Evolutionary conservation across 2,329 filamentous ascomycete genomes (phyloP).

Genomic region (Huntiella moniliformis): DNA sequence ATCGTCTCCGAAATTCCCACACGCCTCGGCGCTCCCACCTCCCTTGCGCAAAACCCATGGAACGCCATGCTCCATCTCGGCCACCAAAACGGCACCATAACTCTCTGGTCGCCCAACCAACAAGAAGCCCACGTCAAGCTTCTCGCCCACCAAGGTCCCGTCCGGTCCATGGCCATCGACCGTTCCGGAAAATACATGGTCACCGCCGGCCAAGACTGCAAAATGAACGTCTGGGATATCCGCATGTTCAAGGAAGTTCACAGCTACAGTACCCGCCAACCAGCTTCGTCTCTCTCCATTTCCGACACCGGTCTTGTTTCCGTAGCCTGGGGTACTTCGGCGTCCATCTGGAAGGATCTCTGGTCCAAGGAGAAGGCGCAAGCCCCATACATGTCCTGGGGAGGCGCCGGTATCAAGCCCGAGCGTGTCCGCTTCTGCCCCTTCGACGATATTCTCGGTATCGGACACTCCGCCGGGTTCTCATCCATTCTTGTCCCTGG

Average conservation of each 20-base stretch:
- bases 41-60: conserved; percentile 72
- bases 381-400: conserved; percentile 85
- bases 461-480: conserved; percentile 72
- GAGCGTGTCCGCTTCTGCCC: conserved; percentile 83
- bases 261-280: conserved; percentile 67
- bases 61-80: conserved; percentile 87
- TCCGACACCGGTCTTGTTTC: conserved; percentile 78
- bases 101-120: conserved; percentile 87
- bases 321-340: conserved; percentile 77
- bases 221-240: conserved; percentile 92
- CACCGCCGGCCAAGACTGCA: conserved; percentile 70
- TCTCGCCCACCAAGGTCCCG: conserved; percentile 73
- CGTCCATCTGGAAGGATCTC: conserved; percentile 78
- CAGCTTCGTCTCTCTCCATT: conserved; percentile 68
- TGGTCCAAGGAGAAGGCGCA: conserved; percentile 70
- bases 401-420: conserved; percentile 62
- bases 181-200: conserved; percentile 92
- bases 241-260: conserved; percentile 86
- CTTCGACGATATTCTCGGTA: conserved; percentile 79
- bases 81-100: conserved; percentile 88
- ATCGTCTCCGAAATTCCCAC: conserved; percentile 74
- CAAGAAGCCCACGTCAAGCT: conserved; percentile 77
- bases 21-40: conserved; percentile 62
- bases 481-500: conserved; percentile 80
- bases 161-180: conserved; percentile 69